A percentile compares a stretch with the other conserved stretches of the same genome.
Conservation (phyloP, 176 grass and related monocot species). For the Hyparrhenia diplandra region DNA sequence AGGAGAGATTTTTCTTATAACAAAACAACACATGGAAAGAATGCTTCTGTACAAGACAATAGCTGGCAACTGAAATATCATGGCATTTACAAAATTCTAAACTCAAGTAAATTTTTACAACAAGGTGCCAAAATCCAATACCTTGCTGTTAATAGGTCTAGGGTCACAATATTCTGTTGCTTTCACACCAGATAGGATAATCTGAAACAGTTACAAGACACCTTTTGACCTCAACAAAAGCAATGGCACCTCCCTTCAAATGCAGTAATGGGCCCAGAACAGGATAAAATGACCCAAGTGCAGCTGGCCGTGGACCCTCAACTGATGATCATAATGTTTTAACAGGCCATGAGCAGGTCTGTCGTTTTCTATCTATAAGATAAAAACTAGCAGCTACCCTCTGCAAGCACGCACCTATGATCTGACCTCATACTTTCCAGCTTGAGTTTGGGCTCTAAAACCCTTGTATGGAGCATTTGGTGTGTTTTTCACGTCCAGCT, state of each 20-base stretch:
- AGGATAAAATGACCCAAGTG: background rate
- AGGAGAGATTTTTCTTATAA: too few species aligned
- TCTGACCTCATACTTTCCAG: conserved; percentile 85
- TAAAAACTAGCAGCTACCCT: background rate
- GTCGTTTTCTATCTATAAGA: background rate
- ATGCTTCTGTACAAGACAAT: too few species aligned
- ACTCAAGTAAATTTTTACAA: background rate
- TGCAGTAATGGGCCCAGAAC: background rate
- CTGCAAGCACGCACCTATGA: conserved; percentile 40
- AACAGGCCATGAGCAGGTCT: background rate
- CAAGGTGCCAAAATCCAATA: background rate
- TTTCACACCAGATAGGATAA: background rate
- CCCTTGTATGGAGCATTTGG: conserved; percentile 75
- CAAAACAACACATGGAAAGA: too few species aligned
- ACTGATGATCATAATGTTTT: background rate
- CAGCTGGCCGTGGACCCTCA: background rate
- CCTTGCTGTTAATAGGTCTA: too few species aligned
- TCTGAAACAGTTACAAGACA: background rate
- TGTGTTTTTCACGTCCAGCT: conserved; percentile 70
- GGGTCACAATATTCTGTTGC: too few species aligned
- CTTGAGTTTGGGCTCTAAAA: conserved; percentile 86
- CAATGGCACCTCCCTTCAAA: background rate
- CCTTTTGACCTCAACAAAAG: background rate
- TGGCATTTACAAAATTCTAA: too few species aligned
- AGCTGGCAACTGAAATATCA: too few species aligned